Percentiles rank a stretch among this genome's conserved stretches.
Conservation (phyloP, 1,284 basidiomycete species). For the Microbotryomycetes sp. region DNA sequence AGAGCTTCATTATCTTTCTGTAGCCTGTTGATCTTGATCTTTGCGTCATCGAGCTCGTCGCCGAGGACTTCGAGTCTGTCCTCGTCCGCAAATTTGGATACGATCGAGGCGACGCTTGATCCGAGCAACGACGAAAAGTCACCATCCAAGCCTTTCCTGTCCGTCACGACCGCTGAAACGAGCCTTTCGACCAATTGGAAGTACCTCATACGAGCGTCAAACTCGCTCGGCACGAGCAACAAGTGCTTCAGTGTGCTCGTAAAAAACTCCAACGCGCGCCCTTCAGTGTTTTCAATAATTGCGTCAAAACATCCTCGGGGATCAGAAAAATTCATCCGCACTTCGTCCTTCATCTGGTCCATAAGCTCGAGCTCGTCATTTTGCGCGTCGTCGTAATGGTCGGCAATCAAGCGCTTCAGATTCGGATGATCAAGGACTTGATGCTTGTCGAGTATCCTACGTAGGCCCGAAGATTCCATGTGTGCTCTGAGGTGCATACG, state of each 20-base stretch:
- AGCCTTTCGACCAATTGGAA: constrained; percentile 92
- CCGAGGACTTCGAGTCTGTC: constrained; percentile 74
- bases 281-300: constrained; percentile 63
- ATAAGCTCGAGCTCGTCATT: constrained; percentile 72
- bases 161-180: constrained; percentile 85
- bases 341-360: constrained; percentile 67
- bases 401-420: constrained; percentile 62
- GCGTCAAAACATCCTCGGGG: constrained; percentile 83
- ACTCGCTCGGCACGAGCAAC: constrained; percentile 81
- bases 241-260: constrained; percentile 88
- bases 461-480: constrained; percentile 81
- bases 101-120: constrained; percentile 78
- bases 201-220: constrained; percentile 71
- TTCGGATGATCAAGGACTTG: constrained; percentile 54
- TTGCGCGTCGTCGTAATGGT: constrained; percentile 61
- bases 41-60: constrained; percentile 64
- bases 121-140: constrained; percentile 81
- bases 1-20: constrained; percentile 51
- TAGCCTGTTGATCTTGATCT: constrained; percentile 56
- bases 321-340: constrained; percentile 68
- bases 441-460: constrained; percentile 65
- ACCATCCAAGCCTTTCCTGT: constrained; percentile 58
- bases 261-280: constrained; percentile 77
- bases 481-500: constrained; percentile 76
- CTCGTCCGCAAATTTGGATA: constrained; percentile 84